phyloP scores from a whole-genome alignment of 192 early-diverging fungal genomes.

The Coemansia sp. region DNA sequence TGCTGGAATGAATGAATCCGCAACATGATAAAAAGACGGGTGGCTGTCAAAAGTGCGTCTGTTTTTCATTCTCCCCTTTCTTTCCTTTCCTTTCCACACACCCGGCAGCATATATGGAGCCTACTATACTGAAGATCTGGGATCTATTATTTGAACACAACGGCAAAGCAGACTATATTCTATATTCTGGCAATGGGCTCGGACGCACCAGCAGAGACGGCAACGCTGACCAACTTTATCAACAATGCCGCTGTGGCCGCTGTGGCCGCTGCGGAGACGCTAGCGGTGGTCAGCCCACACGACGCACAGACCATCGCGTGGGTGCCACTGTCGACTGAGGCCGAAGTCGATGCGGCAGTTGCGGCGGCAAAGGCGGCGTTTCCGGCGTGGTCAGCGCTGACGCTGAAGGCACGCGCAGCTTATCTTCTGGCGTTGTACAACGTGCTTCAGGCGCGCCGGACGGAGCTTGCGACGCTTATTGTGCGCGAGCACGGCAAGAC shows the following conservation, averaged over 20 bases:
- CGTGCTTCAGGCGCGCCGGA: constrained; percentile 56
- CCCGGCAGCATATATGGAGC: too few relatives aligned
- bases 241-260: constrained; percentile 20
- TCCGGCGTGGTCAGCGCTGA: constrained; percentile 60
- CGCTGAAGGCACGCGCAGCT: constrained; percentile 70
- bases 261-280: constrained; percentile 27
- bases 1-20: too few relatives aligned
- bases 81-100: background rate
- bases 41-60: too few relatives aligned
- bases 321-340: constrained; percentile 60
- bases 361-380: constrained; percentile 59
- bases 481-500: constrained; percentile 83
- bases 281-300: constrained; percentile 67
- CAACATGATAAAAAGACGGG: too few relatives aligned
- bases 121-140: too few relatives aligned
- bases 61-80: background rate
- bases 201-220: background rate
- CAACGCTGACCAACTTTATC: constrained; percentile 38
- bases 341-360: constrained; percentile 66
- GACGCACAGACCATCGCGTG: constrained; percentile 64
- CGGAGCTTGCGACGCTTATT: constrained; percentile 71
- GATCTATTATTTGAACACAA: too few relatives aligned
- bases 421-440: constrained; percentile 64
- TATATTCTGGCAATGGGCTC: background rate
- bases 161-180: background rate